Evolutionary conservation across 2,329 filamentous ascomycete genomes (phyloP).

Genomic region (Sporothrix globosa): DNA sequence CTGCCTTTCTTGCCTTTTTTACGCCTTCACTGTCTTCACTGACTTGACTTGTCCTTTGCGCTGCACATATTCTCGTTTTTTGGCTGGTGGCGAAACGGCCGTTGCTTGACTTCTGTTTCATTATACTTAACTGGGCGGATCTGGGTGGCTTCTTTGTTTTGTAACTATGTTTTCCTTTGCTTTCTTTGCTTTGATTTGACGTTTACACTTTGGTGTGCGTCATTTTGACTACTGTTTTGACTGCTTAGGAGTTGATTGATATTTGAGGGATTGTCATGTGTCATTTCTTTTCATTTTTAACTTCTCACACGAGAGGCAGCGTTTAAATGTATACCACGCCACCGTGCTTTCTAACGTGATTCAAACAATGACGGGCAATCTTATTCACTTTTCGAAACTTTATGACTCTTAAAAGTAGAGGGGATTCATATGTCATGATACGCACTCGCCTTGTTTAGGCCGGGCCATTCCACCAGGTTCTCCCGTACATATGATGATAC

Average conservation of each 20-base stretch:
- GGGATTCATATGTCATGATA: not conserved
- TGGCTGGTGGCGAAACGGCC: not conserved
- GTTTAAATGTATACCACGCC: slow-evolving; percentile 15
- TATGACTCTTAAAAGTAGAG: not conserved
- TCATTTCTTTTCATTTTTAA: not conserved
- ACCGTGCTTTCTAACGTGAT: not conserved
- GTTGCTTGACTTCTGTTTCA: not conserved
- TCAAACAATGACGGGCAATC: not conserved
- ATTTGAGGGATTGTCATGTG: not conserved
- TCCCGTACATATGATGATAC: not conserved
- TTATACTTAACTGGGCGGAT: not conserved
- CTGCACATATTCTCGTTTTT: slow-evolving; percentile 1
- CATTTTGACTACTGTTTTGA: not conserved
- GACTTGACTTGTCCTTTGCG: not conserved
- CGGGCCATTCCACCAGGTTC: not conserved
- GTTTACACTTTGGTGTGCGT: not conserved
- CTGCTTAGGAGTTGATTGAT: not conserved
- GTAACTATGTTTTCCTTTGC: not conserved
- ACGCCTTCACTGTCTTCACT: no score
- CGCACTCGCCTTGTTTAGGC: not conserved
- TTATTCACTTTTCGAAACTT: not conserved
- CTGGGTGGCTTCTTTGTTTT: not conserved
- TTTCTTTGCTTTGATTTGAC: not conserved
- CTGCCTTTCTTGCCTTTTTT: no score
- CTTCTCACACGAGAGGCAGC: slow-evolving; percentile 16